phyloP scores from a whole-genome alignment of 306 rosid species.

The Castanea mollissima region DNA sequence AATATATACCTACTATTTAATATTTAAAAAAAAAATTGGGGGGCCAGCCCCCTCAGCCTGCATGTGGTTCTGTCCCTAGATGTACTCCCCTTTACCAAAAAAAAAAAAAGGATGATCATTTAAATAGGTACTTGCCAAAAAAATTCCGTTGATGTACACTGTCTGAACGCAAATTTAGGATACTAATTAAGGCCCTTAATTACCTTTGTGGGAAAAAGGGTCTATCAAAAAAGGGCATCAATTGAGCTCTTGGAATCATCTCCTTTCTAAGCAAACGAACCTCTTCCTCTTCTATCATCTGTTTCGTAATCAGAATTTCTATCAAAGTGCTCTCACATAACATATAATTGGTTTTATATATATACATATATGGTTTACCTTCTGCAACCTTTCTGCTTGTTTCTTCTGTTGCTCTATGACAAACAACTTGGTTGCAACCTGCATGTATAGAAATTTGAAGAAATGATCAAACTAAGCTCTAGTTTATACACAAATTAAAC shows the following conservation, averaged over 20 bases:
- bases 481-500: not conserved
- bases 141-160: too few species aligned
- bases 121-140: too few species aligned
- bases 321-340: not conserved
- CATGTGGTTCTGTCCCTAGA: too few species aligned
- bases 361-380: slow-evolving; percentile 42
- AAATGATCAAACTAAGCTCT: not conserved
- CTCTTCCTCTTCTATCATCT: slow-evolving; percentile 97
- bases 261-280: slow-evolving; percentile 85
- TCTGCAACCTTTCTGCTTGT: slow-evolving; percentile 60
- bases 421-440: slow-evolving; percentile 77
- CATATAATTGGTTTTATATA: not conserved
- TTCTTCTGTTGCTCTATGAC: slow-evolving; percentile 64
- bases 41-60: too few species aligned
- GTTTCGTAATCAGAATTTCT: slow-evolving; percentile 15
- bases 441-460: not conserved
- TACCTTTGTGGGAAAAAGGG: slow-evolving; percentile 95
- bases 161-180: too few species aligned
- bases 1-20: too few species aligned
- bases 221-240: slow-evolving; percentile 90
- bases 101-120: too few species aligned
- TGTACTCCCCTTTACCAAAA: too few species aligned
- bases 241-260: slow-evolving; percentile 93
- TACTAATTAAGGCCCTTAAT: too few species aligned
- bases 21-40: too few species aligned